Base-by-base conservation (phyloP, 805 yeast genomes). In the Saccharomyces jurei region DNA sequence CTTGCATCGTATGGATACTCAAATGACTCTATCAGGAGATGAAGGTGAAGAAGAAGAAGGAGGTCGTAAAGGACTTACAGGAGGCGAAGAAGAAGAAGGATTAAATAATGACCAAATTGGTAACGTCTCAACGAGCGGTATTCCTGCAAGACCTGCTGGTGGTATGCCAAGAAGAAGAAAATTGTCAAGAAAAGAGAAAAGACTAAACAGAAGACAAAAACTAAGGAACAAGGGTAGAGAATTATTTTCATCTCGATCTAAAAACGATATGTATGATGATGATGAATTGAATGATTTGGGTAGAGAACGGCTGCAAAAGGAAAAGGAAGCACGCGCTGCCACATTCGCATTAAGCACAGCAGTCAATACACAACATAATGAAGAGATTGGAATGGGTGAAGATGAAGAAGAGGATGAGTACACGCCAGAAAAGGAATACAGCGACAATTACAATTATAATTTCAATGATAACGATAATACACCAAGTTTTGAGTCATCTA, bases 1-100 rank as follows among this genome's bases (percentile, higher is more conserved):
- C 1, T 77, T 91, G 57, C 91, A 86, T 56, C 79, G 96, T 63
- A 80, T 89, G 48, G 97, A 89, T 65, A 88, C 96, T 0, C 72
- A 72, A 58, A 80, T 77, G 21, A 74, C 77, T 10, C 49, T 67
- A 6, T 54, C 52, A 13, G 25, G 49, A 31, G 31, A 52, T 28
- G 46, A 52, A 52, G 60, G 58, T 52, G 52, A 36, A 54, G 58
- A 41, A 50, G 59, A 48, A 36, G 57, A 56, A 55, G 58, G 56
- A 30, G 36, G 27, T 28, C 30, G 48, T 32, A 21, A 10, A 17
- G 44, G 44, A 36, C 25, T 36, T 0, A 4, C 44, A 36, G 44
- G 44, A n/a, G 25, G 44, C 6, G 44, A 36, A 36, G 62, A 56
- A 22, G 60, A 59, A 36, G 64, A 54, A 13, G 41, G 48, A 44